phyloP scores from a whole-genome alignment of 2,329 filamentous ascomycete species.

The Hymenoscyphus scutula region DNA sequence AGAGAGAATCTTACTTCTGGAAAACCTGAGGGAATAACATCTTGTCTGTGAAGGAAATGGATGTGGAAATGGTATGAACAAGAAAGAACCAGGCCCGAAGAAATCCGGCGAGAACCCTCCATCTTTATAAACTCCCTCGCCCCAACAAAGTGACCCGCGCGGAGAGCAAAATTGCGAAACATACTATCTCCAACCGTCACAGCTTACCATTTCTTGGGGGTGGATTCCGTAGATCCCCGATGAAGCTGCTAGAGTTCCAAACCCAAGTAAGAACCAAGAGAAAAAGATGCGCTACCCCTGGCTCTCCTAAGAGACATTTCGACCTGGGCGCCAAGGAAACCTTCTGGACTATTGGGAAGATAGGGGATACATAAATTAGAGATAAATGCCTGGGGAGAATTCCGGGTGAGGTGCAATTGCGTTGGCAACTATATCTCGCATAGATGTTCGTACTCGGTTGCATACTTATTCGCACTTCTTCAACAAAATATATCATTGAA shows the following conservation, averaged over 20 bases:
- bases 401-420: not conserved
- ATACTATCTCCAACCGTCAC: not conserved
- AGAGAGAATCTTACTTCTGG: not conserved
- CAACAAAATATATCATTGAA: too few species aligned
- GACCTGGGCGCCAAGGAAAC: not conserved
- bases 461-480: too few species aligned
- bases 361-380: not conserved
- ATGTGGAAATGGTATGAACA: not conserved
- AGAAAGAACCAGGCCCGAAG: not conserved
- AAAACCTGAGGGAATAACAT: not conserved
- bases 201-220: not conserved
- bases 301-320: not conserved
- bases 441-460: not conserved
- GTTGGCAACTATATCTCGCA: not conserved
- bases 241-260: conserved; percentile 2
- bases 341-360: not conserved
- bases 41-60: not conserved
- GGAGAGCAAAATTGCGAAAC: not conserved
- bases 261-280: conserved; percentile 2
- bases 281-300: not conserved
- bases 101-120: not conserved
- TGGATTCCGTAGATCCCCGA: not conserved
- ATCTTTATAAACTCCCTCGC: not conserved
- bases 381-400: not conserved
- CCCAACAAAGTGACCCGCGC: not conserved